Evolutionary conservation across 2,329 filamentous ascomycete genomes (phyloP).

Genomic region (Hypoxylon sp.): DNA sequence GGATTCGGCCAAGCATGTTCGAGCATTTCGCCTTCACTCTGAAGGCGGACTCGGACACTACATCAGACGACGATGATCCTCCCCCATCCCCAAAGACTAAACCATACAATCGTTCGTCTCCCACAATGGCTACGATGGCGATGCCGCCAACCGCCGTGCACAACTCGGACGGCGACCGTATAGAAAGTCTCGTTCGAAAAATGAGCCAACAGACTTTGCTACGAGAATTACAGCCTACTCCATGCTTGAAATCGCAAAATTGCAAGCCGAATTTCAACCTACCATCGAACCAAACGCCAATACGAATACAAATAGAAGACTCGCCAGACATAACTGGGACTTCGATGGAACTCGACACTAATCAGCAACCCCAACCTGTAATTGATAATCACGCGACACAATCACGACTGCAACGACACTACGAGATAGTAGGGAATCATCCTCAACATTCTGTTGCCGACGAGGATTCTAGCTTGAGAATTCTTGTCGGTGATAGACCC

Average conservation of each 20-base stretch:
- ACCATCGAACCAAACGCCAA: constrained; percentile 18
- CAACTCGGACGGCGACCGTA: constrained; percentile 19
- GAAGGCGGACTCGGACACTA: constrained; percentile 47
- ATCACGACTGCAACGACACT: constrained; percentile 17
- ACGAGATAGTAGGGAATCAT: constrained; percentile 15
- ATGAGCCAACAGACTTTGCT: constrained; percentile 47
- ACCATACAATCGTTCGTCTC: constrained; percentile 27
- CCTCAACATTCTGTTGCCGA: not conserved
- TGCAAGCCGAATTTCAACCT: not conserved
- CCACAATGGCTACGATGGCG: constrained; percentile 14
- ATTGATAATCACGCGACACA: constrained; percentile 26
- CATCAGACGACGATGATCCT: constrained; percentile 45
- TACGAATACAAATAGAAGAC: constrained; percentile 29
- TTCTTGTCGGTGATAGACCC: constrained; percentile 21
- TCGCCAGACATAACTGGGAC: constrained; percentile 25
- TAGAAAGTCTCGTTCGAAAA: constrained; percentile 43
- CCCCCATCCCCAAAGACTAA: constrained; percentile 35
- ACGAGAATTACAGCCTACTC: constrained; percentile 17
- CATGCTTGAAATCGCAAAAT: constrained; percentile 8
- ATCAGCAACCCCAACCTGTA: constrained; percentile 27
- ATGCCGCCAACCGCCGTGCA: constrained; percentile 5
- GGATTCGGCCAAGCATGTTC: constrained; percentile 43
- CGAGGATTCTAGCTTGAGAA: constrained; percentile 9
- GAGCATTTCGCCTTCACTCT: constrained; percentile 47
- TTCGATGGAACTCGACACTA: constrained; percentile 10